Evolutionary conservation across 208 protist species (phyloP).

Genomic region (Strigomonas culicis): DNA sequence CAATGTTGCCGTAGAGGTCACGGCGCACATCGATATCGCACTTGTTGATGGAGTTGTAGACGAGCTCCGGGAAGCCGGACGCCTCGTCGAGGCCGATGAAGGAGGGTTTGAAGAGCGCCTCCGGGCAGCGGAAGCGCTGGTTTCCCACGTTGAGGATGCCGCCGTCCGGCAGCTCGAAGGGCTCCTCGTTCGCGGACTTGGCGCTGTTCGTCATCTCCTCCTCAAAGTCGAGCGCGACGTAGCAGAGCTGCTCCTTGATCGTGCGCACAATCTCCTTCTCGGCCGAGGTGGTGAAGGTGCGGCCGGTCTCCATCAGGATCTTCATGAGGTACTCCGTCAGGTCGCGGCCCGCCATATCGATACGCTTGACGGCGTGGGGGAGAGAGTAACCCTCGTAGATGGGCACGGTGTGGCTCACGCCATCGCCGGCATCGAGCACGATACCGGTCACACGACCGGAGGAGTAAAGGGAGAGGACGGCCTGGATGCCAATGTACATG

Average conservation of each 20-base stretch:
- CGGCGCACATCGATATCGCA: slow-evolving; percentile 94
- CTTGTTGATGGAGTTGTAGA: slow-evolving; percentile 97
- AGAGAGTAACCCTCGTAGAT: slow-evolving; percentile 94
- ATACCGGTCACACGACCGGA: slow-evolving; percentile 91
- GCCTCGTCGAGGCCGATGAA: slow-evolving; percentile 93
- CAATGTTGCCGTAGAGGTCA: slow-evolving; percentile 96
- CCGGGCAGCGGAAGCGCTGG: slow-evolving; percentile 92
- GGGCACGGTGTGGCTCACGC: slow-evolving; percentile 91
- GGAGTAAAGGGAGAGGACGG: slow-evolving; percentile 95
- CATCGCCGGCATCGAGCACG: slow-evolving; percentile 92
- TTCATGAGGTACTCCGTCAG: slow-evolving; percentile 95
- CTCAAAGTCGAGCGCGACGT: slow-evolving; percentile 95
- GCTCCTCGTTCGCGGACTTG: slow-evolving; percentile 80
- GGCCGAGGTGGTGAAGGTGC: slow-evolving; percentile 95
- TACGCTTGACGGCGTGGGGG: slow-evolving; percentile 77
- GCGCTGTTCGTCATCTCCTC: slow-evolving; percentile 93
- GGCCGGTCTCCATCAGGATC: slow-evolving; percentile 93
- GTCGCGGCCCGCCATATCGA: slow-evolving; percentile 93
- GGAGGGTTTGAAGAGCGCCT: slow-evolving; percentile 96
- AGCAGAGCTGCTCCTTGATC: slow-evolving; percentile 94
- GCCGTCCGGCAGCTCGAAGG: slow-evolving; percentile 94
- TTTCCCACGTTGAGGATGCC: slow-evolving; percentile 85
- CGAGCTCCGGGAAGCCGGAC: slow-evolving; percentile 95
- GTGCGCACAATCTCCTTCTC: slow-evolving; percentile 96
- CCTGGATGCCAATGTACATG: slow-evolving; percentile 95